These are phyloP conservation scores for Dichotomocladium elegans DNA, from an alignment of 371 early-diverging fungal species.

Conservation along the genomic window DNA sequence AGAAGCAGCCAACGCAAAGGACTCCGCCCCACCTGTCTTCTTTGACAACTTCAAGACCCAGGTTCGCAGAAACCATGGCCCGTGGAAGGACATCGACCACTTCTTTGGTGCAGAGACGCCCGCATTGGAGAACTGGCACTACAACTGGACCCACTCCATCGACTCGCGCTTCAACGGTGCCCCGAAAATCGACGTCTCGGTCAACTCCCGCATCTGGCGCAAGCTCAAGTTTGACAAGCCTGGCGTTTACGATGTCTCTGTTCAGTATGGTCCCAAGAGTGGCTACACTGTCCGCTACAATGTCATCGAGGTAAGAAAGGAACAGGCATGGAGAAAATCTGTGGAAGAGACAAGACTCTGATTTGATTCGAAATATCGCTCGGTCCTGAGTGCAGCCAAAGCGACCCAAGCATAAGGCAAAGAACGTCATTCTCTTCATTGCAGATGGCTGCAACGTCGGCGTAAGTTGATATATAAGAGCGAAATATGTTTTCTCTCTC, in stretches of 20 bases:
- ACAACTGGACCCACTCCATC: slow-evolving; percentile 47
- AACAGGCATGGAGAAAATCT: no score
- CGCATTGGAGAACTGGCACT: slow-evolving; percentile 49
- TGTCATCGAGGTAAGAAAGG: slow-evolving; percentile 31
- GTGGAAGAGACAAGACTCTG: no score
- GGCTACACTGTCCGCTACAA: slow-evolving; percentile 34
- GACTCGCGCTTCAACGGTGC: slow-evolving; percentile 37
- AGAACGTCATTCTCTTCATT: slow-evolving; percentile 72
- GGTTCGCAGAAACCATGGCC: slow-evolving; percentile 35
- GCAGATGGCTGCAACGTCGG: slow-evolving; percentile 70
- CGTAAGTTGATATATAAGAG: slow-evolving; percentile 27
- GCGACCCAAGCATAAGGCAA: slow-evolving; percentile 57
- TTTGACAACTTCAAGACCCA: slow-evolving; percentile 37
- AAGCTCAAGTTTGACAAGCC: slow-evolving; percentile 49
- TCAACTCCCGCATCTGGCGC: slow-evolving; percentile 55
- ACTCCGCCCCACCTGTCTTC: slow-evolving; percentile 15
- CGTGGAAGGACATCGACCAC: slow-evolving; percentile 37
- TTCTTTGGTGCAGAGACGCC: slow-evolving; percentile 35
- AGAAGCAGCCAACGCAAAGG: slow-evolving; percentile 21
- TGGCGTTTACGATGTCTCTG: slow-evolving; percentile 52
- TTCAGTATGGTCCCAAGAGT: slow-evolving; percentile 30
- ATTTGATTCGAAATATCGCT: not conserved
- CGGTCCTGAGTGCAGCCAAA: slow-evolving; percentile 30
- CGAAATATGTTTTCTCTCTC: no score
- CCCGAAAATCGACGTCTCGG: slow-evolving; percentile 47